phyloP scores from a whole-genome alignment of 2,329 filamentous ascomycete genomes.

The Lachnum nothofagi region DNA sequence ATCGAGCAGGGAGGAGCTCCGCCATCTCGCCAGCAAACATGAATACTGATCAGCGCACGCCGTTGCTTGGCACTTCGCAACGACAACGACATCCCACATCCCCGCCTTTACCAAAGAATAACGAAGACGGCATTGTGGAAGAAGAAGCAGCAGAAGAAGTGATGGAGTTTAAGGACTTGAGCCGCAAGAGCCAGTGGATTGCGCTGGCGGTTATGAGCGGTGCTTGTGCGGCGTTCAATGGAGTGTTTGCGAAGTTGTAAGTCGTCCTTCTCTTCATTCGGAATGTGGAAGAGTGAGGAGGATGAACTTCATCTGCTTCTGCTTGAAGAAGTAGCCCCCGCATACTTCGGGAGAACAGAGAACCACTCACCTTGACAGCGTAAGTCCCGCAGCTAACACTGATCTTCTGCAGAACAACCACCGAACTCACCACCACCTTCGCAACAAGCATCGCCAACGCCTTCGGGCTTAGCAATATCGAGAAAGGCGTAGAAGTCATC shows the following conservation, averaged over 20 bases:
- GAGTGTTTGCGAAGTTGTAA: conserved; percentile 69
- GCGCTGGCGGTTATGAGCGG: conserved; percentile 68
- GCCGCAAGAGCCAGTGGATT: conserved; percentile 52
- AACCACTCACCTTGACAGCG: too few relatives aligned
- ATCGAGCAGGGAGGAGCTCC: neutral
- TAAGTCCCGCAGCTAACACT: neutral
- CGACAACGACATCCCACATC: conserved; percentile 16
- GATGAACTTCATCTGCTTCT: too few relatives aligned
- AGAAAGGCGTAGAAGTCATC: conserved; percentile 44
- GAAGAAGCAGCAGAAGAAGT: conserved; percentile 6
- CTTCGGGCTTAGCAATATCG: conserved; percentile 41
- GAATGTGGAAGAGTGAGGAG: too few relatives aligned
- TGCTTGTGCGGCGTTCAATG: conserved; percentile 74
- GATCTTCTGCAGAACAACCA: conserved; percentile 43
- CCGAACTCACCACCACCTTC: conserved; percentile 49
- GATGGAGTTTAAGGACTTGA: conserved; percentile 31
- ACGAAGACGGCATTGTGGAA: conserved; percentile 1
- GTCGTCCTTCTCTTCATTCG: conserved; percentile 29
- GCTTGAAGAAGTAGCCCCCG: too few relatives aligned
- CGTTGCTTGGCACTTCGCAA: conserved; percentile 11
- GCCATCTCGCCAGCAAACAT: conserved; percentile 4
- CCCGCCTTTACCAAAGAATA: neutral
- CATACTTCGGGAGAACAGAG: too few relatives aligned
- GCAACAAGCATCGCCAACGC: conserved; percentile 41
- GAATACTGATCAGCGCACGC: neutral